phyloP scores from a whole-genome alignment of 805 yeast species.

The Lipomyces yamadae region DNA sequence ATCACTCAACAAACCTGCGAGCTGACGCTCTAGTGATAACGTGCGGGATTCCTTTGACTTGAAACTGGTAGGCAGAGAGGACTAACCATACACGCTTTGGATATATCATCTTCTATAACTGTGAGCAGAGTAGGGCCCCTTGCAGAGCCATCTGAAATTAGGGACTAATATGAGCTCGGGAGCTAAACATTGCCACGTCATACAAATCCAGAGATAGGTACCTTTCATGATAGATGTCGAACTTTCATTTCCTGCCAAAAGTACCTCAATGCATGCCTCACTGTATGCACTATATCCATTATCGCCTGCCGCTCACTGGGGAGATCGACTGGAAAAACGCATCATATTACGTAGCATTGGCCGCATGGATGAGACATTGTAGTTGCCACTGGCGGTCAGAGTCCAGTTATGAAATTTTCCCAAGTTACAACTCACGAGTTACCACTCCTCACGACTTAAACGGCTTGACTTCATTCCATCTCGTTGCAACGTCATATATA shows the following conservation, averaged over 20 bases:
- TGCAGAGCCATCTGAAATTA: background rate
- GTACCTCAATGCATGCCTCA: background rate
- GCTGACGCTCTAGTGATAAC: no score
- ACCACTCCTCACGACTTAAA: slow-evolving; percentile 4
- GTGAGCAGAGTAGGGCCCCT: background rate
- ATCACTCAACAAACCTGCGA: no score
- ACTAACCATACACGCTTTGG: no score
- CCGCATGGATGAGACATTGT: slow-evolving; percentile 3
- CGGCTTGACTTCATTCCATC: slow-evolving; percentile 1
- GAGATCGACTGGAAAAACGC: background rate
- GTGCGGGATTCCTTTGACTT: no score
- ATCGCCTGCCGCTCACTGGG: background rate
- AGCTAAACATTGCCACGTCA: background rate
- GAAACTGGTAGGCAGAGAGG: no score
- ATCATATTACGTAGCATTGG: background rate
- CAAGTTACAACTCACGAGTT: slow-evolving; percentile 1
- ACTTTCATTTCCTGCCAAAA: slow-evolving; percentile 1
- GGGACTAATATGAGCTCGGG: background rate
- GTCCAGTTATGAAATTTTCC: background rate
- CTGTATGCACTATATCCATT: background rate
- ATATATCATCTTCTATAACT: background rate
- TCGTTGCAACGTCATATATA: no score
- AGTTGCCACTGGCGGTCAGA: background rate
- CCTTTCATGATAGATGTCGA: background rate
- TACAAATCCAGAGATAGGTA: slow-evolving; percentile 1